Conservation (phyloP, 257 asterid genomes). For the Nemophila menziesii region DNA sequence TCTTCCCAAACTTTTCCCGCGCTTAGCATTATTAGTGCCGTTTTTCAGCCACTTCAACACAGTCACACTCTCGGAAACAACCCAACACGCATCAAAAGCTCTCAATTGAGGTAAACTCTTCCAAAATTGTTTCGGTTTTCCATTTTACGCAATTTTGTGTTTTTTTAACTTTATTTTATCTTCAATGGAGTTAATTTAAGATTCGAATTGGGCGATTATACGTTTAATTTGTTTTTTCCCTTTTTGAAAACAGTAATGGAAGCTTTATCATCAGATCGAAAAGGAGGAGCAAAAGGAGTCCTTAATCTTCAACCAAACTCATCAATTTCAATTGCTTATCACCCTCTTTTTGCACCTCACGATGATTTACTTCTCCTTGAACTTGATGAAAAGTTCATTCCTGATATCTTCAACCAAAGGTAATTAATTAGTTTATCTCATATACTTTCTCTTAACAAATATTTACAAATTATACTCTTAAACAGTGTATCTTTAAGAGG, state of each 20-base stretch:
- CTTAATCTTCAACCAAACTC: constrained; percentile 52
- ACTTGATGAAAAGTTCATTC: constrained; percentile 70
- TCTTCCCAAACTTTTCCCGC: not conserved
- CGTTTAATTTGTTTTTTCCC: not conserved
- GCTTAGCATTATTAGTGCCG: not conserved
- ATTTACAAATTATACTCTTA: constrained; percentile 6
- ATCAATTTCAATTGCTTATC: constrained; percentile 55
- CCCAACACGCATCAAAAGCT: not conserved
- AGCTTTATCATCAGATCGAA: constrained; percentile 13
- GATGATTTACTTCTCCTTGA: constrained; percentile 76
- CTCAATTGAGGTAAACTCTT: not conserved
- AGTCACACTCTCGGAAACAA: not conserved
- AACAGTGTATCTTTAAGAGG: constrained; percentile 83
- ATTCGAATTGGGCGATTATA: no score
- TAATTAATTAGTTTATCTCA: constrained; percentile 9
- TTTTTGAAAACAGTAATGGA: constrained; percentile 23
- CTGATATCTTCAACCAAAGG: constrained; percentile 70
- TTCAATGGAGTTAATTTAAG: no score
- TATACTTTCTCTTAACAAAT: constrained; percentile 2
- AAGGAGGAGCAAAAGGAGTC: constrained; percentile 67
- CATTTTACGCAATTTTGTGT: no score
- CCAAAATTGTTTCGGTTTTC: not conserved
- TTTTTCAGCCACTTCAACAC: not conserved
- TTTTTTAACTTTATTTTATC: no score
- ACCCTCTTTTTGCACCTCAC: constrained; percentile 60